A percentile compares a stretch with the other conserved stretches of the same genome.
Evolutionary conservation across 1,284 basidiomycete species (phyloP).

Genomic region (Cutaneotrichosporon dermatis): DNA sequence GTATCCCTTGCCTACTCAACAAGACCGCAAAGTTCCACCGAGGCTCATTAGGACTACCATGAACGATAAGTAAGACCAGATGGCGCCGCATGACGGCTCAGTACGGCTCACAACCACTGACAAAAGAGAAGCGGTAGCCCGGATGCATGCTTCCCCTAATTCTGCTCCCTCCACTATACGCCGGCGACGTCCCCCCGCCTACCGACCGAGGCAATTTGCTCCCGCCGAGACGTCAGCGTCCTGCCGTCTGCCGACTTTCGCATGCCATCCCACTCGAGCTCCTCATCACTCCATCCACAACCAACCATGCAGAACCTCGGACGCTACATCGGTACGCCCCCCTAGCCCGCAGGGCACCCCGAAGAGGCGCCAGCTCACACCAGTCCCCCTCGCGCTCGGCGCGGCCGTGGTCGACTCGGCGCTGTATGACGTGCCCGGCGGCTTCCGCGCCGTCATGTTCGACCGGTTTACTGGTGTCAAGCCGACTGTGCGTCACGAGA

Average conservation of each 20-base stretch:
- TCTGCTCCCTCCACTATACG: too few relatives aligned
- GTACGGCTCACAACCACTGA: too few relatives aligned
- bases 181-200: too few relatives aligned
- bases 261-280: not conserved
- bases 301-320: slow-evolving; percentile 30
- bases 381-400: slow-evolving; percentile 72
- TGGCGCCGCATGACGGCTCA: too few relatives aligned
- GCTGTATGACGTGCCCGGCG: slow-evolving; percentile 84
- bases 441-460: slow-evolving; percentile 95
- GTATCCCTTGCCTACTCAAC: too few relatives aligned
- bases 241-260: not conserved
- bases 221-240: slow-evolving; percentile 12
- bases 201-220: slow-evolving; percentile 2
- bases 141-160: too few relatives aligned
- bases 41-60: too few relatives aligned
- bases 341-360: not conserved
- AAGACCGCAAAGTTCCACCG: too few relatives aligned
- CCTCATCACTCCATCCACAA: not conserved
- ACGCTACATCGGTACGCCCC: slow-evolving; percentile 27
- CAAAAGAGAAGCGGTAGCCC: too few relatives aligned
- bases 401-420: slow-evolving; percentile 66
- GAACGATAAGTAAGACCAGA: too few relatives aligned
- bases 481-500: slow-evolving; percentile 56
- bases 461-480: slow-evolving; percentile 94
- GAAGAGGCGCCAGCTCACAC: not conserved